These are phyloP conservation scores for Metarhizium album DNA, from an alignment of 2,329 filamentous ascomycete genomes.

Conservation along the genomic window DNA sequence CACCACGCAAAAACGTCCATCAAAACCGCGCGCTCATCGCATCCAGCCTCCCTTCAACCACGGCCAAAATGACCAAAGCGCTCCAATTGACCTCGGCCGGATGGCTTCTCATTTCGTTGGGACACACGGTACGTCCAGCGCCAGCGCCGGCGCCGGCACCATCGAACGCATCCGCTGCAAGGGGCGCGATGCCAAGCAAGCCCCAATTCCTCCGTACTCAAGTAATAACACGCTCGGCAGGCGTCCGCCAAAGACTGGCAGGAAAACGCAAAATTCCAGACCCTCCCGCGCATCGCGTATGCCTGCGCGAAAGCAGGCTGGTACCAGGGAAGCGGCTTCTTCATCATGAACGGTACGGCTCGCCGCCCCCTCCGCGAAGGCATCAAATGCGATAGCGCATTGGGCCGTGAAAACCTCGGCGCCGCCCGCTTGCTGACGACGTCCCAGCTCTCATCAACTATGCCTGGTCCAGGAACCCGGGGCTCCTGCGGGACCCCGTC, in stretches of 20 bases:
- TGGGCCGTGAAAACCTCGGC: too few relatives aligned
- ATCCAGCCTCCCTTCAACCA: neutral
- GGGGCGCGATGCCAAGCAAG: too few relatives aligned
- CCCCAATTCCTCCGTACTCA: too few relatives aligned
- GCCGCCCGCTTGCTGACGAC: neutral
- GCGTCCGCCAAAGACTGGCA: constrained; percentile 10
- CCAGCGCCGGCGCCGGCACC: neutral
- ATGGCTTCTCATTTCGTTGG: constrained; percentile 10
- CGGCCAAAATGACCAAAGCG: constrained; percentile 4
- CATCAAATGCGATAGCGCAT: too few relatives aligned
- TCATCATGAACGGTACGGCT: constrained; percentile 8
- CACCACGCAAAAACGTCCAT: too few relatives aligned
- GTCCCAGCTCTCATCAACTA: constrained; percentile 9
- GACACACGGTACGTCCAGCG: constrained; percentile 7
- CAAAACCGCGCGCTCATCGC: neutral
- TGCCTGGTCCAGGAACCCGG: constrained; percentile 9
- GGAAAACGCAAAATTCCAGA: constrained; percentile 6
- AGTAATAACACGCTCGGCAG: neutral
- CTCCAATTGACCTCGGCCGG: constrained; percentile 6
- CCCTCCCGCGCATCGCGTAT: constrained; percentile 3
- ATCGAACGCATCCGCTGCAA: too few relatives aligned
- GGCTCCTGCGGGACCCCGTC: constrained; percentile 7
- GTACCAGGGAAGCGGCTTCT: constrained; percentile 11
- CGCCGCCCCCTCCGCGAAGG: neutral
- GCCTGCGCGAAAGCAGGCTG: constrained; percentile 9